Percentiles rank a stretch among this genome's conserved stretches.
phyloP scores from a whole-genome alignment of 2,329 filamentous ascomycete genomes.

The Diaporthe sp. region DNA sequence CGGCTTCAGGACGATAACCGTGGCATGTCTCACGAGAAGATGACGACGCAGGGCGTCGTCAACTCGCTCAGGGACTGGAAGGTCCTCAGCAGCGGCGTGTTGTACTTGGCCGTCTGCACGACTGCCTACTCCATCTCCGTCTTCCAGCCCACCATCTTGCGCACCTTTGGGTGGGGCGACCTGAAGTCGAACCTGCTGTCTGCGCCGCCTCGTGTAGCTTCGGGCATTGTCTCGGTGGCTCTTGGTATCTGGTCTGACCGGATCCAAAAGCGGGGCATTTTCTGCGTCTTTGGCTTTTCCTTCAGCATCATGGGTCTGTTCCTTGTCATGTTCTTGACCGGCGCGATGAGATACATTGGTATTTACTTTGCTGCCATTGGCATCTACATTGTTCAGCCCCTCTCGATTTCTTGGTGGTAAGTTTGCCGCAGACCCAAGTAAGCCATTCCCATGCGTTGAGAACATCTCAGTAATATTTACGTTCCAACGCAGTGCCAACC shows the following conservation, averaged over 20 bases:
- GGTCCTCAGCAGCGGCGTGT: constrained; percentile 58
- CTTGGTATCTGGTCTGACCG: not conserved
- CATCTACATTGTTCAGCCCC: constrained; percentile 49
- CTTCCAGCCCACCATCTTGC: constrained; percentile 52
- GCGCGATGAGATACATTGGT: constrained; percentile 47
- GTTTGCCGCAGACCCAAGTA: not conserved
- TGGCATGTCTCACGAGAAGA: constrained; percentile 42
- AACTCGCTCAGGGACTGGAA: constrained; percentile 67
- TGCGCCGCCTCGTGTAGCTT: constrained; percentile 2
- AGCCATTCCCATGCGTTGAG: not conserved
- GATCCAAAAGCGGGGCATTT: not conserved
- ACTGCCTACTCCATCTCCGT: constrained; percentile 50
- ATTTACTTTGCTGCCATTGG: constrained; percentile 50
- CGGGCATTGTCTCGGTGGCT: constrained; percentile 3
- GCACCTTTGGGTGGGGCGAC: constrained; percentile 49
- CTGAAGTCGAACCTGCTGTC: constrained; percentile 50
- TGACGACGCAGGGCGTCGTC: constrained; percentile 59
- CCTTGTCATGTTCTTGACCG: constrained; percentile 42
- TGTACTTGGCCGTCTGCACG: constrained; percentile 47
- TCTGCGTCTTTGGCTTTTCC: constrained; percentile 7
- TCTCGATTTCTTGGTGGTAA: constrained; percentile 45
- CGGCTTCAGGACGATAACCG: constrained; percentile 42
- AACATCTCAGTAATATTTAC: not conserved
- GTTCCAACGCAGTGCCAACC: constrained; percentile 49
- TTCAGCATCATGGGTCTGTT: not conserved